Base-by-base conservation (phyloP, 257 asterid species). In the Plantago ovata region DNA sequence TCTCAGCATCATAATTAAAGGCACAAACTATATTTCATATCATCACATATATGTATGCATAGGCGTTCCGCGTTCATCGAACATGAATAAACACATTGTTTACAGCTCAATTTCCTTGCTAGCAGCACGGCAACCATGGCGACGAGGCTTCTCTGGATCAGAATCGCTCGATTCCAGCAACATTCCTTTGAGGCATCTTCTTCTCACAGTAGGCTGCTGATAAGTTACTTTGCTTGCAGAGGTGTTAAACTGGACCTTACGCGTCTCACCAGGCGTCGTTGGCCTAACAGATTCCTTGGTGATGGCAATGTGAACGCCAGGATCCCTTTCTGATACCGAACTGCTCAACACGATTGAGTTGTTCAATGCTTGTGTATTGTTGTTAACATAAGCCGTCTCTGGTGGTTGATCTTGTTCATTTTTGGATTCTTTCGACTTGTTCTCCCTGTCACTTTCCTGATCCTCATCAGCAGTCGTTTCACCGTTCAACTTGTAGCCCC, bases 111-210 rank as follows among this genome's bases (percentile, higher is more conserved):
- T 74, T 51, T 60, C 72, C 58, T 69, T 65, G 75, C 79, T 43
- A 58, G 77, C 70, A 72, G 76, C 90, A 22, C 79, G 89, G 43
- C 91, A 88, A 50, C 96, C 97, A 77, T 88, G 96, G 43, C 77
- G 79, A 20, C 77, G 79, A 64, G 93, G 85, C 76, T 79, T 80
- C 38, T 76, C 95, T 1, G 65, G 41, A 56, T 88, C 94, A 38
- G 94, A 81, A 60, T 88, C 96, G 48, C 89, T 85, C 0, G 94
- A 61, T 58, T 92, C 97, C 77, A 79, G 13, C 58, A 84, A 49
- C 64, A 88, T 82, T 33, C 94, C 95, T 68, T 70, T 53, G 15
- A 92, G 87, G 58, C 96, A 92, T 69, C 98, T 92, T 64, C 95
- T 77, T 70, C 83, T 82, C 52, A 86, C 69, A 0, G 50, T 70